These are phyloP conservation scores for Shiraia sp. DNA, from an alignment of 2,329 filamentous ascomycete species.

Conservation along the genomic window DNA sequence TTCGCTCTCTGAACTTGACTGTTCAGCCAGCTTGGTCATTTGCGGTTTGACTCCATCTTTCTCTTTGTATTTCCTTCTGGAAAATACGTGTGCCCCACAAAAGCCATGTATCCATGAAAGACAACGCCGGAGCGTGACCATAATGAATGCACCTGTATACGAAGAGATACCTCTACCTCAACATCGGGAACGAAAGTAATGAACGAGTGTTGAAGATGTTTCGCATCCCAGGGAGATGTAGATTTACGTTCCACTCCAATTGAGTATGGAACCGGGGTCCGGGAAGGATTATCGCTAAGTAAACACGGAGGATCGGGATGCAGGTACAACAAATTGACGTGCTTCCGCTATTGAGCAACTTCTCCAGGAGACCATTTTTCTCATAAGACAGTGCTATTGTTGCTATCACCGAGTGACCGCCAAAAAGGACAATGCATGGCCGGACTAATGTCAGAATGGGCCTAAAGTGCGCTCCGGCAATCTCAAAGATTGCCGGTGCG, in stretches of 20 bases:
- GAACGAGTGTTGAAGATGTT: not conserved
- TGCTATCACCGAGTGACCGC: not conserved
- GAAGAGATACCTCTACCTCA: too few species aligned
- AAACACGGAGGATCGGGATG: too few species aligned
- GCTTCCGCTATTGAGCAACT: too few species aligned
- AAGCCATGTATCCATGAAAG: slow-evolving; percentile 2
- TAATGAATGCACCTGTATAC: too few species aligned
- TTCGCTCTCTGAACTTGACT: not conserved
- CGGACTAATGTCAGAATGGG: not conserved
- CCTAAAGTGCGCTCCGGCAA: not conserved
- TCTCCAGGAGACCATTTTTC: too few species aligned
- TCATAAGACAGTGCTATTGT: too few species aligned
- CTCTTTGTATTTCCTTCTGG: not conserved
- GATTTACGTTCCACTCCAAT: too few species aligned
- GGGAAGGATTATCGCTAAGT: too few species aligned
- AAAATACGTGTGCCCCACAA: not conserved
- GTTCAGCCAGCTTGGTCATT: not conserved
- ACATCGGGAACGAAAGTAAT: not conserved
- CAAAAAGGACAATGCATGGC: not conserved
- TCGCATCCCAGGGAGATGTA: too few species aligned
- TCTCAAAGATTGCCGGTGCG: slow-evolving; percentile 1
- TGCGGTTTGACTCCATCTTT: not conserved
- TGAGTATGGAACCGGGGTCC: too few species aligned
- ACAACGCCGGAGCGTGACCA: not conserved
- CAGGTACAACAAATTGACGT: too few species aligned